These are phyloP conservation scores for Strobilomyces confusus DNA, from an alignment of 768 basidiomycete genomes.

Conservation along the genomic window DNA sequence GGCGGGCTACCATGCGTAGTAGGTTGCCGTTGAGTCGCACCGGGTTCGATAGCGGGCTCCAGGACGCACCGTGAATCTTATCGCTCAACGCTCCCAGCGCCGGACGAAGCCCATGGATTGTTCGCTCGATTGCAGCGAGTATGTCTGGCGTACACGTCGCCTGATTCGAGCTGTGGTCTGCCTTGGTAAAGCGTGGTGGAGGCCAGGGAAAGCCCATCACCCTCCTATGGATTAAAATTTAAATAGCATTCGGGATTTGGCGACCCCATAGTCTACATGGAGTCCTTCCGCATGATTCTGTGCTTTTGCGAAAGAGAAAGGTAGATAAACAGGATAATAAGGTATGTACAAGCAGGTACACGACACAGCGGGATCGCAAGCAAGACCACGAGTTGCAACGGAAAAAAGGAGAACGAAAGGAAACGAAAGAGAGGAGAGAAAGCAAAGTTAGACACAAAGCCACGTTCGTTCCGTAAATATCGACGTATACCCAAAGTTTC, in stretches of 20 bases:
- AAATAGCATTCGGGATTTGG: not conserved
- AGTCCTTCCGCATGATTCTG: not conserved
- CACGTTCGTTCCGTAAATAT: conserved; percentile 16
- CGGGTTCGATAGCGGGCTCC: too few species aligned
- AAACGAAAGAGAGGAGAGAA: not conserved
- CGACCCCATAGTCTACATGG: conserved; percentile 8
- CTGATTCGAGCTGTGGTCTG: not conserved
- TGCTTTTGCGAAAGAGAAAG: not conserved
- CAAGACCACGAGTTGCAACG: conserved; percentile 19
- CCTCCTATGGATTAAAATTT: not conserved
- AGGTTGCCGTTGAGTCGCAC: too few species aligned
- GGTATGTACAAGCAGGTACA: conserved; percentile 35
- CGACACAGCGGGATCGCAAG: conserved; percentile 19
- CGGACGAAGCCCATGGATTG: conserved; percentile 47
- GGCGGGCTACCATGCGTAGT: conserved; percentile 46
- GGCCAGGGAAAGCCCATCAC: not conserved
- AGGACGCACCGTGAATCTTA: conserved; percentile 59
- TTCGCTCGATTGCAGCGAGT: conserved; percentile 54
- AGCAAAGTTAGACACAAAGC: conserved; percentile 4
- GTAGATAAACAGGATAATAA: conserved; percentile 35
- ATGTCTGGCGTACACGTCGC: conserved; percentile 51
- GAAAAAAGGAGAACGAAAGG: not conserved
- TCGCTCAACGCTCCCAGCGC: conserved; percentile 61
- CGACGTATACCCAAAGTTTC: conserved; percentile 3
- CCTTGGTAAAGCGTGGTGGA: not conserved